Percentiles rank a stretch among this genome's conserved stretches.
phyloP scores from a whole-genome alignment of 352 stramenopile species.

The Phytophthora hybrid region DNA sequence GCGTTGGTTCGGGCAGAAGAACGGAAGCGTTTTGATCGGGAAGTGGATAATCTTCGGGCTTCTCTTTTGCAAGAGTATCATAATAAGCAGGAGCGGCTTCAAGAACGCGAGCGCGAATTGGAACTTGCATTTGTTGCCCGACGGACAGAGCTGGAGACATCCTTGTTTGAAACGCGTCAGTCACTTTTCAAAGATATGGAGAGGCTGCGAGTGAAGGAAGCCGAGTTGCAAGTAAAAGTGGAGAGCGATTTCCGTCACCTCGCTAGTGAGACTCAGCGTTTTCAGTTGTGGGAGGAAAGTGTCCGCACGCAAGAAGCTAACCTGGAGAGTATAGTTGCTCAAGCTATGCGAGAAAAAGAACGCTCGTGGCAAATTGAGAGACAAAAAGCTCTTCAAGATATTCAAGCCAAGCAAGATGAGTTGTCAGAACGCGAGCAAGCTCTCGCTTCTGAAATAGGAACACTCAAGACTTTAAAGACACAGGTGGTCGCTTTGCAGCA shows the following conservation, averaged over 20 bases:
- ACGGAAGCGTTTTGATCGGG: constrained; percentile 56
- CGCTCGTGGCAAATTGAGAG: constrained; percentile 54
- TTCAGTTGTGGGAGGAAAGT: constrained; percentile 61
- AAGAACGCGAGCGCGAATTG: constrained; percentile 70
- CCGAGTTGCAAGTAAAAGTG: constrained; percentile 57
- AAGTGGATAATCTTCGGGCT: constrained; percentile 53
- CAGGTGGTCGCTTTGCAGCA: constrained; percentile 29
- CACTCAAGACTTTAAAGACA: constrained; percentile 36
- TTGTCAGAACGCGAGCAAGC: constrained; percentile 41
- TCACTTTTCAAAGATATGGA: constrained; percentile 75
- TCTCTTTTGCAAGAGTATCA: constrained; percentile 62
- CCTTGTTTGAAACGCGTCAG: constrained; percentile 74
- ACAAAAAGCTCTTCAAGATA: constrained; percentile 36
- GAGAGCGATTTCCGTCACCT: constrained; percentile 59
- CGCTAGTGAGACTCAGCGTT: constrained; percentile 52
- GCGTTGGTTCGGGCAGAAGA: constrained; percentile 70
- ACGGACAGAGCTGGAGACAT: constrained; percentile 62
- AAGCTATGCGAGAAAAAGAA: constrained; percentile 61
- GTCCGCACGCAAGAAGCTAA: constrained; percentile 57
- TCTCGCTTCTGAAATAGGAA: constrained; percentile 32
- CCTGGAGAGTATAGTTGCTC: constrained; percentile 47
- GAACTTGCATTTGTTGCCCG: constrained; percentile 62
- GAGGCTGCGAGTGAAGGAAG: constrained; percentile 58
- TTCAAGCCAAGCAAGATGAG: constrained; percentile 44
- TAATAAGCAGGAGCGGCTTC: constrained; percentile 51